These are phyloP conservation scores for Tetracladium maxilliforme DNA, from an alignment of 2,329 filamentous ascomycete species.

Conservation along the genomic window DNA sequence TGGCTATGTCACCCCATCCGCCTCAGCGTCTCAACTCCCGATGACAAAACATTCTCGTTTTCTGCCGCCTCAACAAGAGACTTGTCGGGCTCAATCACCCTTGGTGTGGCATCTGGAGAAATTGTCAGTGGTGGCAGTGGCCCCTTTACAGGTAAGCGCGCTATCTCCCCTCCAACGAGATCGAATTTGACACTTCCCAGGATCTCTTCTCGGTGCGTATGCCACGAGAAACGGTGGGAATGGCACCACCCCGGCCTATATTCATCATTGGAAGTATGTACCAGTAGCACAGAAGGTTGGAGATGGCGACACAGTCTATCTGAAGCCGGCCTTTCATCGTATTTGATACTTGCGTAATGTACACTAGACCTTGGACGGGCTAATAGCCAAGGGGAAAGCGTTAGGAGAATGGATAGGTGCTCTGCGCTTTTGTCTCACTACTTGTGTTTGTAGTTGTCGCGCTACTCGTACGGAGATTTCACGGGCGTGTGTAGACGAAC, in stretches of 20 bases:
- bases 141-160: neutral
- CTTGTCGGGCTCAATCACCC: slow-evolving; percentile 24
- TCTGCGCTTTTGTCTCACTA: no score
- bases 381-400: no score
- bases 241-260: slow-evolving; percentile 26
- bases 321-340: no score
- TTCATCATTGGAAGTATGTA: slow-evolving; percentile 30
- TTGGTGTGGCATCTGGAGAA: slow-evolving; percentile 26
- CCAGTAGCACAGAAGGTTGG: slow-evolving; percentile 19
- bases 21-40: no score
- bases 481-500: no score
- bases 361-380: no score
- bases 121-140: slow-evolving; percentile 13
- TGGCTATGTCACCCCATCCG: no score
- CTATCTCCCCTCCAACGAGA: neutral
- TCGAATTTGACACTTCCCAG: slow-evolving; percentile 16
- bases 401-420: no score
- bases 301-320: slow-evolving; percentile 1
- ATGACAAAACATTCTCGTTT: slow-evolving; percentile 21
- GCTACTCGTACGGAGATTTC: no score
- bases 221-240: slow-evolving; percentile 33
- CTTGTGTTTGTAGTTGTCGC: no score
- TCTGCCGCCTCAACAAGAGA: slow-evolving; percentile 6
- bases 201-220: slow-evolving; percentile 33
- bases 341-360: no score